Percentiles rank a stretch among this genome's conserved stretches.
Evolutionary conservation across 108 stramenopile genomes (phyloP).

Genomic region (Seminavis robusta): DNA sequence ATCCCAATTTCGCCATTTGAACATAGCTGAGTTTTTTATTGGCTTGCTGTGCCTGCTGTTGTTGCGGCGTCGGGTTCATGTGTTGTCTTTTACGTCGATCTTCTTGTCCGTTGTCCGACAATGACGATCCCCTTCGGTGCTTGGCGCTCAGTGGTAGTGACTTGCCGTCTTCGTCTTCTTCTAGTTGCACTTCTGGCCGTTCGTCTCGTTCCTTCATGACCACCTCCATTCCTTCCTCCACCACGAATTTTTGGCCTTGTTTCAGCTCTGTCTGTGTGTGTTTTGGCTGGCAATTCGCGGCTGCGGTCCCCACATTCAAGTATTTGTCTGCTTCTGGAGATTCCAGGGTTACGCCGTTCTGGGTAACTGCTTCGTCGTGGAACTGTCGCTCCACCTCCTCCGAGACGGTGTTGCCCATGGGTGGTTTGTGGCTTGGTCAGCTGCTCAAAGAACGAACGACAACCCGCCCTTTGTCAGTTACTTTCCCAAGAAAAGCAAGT

Average conservation of each 20-base stretch:
- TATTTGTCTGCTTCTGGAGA: slow-evolving; percentile 54
- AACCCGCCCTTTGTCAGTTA: too few relatives aligned
- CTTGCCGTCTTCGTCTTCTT: neutral
- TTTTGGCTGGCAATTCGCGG: slow-evolving; percentile 75
- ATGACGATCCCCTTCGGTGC: slow-evolving; percentile 17
- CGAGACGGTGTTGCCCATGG: slow-evolving; percentile 51
- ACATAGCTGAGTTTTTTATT: slow-evolving; percentile 55
- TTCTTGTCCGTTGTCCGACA: slow-evolving; percentile 14
- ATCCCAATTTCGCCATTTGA: slow-evolving; percentile 83
- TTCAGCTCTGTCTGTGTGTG: slow-evolving; percentile 40
- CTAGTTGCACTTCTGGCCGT: neutral
- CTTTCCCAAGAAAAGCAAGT: too few relatives aligned
- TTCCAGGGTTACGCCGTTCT: slow-evolving; percentile 47
- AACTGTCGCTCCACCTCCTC: slow-evolving; percentile 46
- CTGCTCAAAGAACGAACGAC: too few relatives aligned
- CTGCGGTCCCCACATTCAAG: slow-evolving; percentile 67
- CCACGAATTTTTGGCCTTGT: slow-evolving; percentile 4
- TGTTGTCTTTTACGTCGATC: slow-evolving; percentile 37
- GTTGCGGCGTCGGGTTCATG: slow-evolving; percentile 30
- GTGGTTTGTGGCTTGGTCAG: neutral
- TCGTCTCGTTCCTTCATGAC: slow-evolving; percentile 6
- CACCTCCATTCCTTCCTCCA: slow-evolving; percentile 26
- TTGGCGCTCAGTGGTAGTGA: slow-evolving; percentile 6
- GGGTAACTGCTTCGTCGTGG: slow-evolving; percentile 9
- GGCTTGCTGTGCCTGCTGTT: slow-evolving; percentile 21